Conservation (phyloP, 345 rosid species). For the Hevea brasiliensis region DNA sequence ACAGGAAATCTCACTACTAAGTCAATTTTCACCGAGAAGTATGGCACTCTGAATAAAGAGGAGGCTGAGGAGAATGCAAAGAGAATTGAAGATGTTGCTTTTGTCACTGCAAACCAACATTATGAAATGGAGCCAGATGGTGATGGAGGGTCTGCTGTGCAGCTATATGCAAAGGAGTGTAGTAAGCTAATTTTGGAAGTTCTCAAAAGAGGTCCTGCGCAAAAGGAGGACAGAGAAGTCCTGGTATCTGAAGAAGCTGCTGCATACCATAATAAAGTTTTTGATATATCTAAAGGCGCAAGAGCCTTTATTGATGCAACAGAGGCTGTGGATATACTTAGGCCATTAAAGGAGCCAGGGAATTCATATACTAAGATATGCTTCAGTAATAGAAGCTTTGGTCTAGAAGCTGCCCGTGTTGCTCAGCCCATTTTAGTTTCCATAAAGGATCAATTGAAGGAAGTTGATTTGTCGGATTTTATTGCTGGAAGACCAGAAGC, state of each 20-base stretch:
- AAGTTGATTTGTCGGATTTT: constrained; percentile 85
- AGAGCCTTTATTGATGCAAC: constrained; percentile 73
- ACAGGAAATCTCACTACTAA: constrained; percentile 66
- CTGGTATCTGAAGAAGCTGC: constrained; percentile 31
- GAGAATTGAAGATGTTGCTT: constrained; percentile 71
- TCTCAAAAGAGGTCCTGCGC: constrained; percentile 63
- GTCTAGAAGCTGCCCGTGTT: constrained; percentile 71
- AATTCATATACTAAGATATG: constrained; percentile 76
- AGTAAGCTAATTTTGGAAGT: constrained; percentile 79
- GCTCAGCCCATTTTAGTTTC: constrained; percentile 75
- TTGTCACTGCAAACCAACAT: constrained; percentile 56
- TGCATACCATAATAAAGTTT: constrained; percentile 41
- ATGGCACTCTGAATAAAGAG: constrained; percentile 65
- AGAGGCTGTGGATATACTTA: constrained; percentile 76
- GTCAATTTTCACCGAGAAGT: constrained; percentile 80
- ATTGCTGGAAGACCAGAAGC: constrained; percentile 84
- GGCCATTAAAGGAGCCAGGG: constrained; percentile 69
- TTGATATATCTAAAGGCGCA: constrained; percentile 73
- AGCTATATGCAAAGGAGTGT: constrained; percentile 92
- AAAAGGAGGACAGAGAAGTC: constrained; percentile 31
- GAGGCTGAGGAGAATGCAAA: constrained; percentile 81
- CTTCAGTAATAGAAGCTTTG: constrained; percentile 89
- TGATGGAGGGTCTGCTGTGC: constrained; percentile 91
- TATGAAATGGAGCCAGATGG: constrained; percentile 94
- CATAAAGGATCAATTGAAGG: constrained; percentile 71